A percentile compares a stretch with the other conserved stretches of the same genome.
Conservation (phyloP, 139 green algal genomes). For the Tetratostichococcus sp. region DNA sequence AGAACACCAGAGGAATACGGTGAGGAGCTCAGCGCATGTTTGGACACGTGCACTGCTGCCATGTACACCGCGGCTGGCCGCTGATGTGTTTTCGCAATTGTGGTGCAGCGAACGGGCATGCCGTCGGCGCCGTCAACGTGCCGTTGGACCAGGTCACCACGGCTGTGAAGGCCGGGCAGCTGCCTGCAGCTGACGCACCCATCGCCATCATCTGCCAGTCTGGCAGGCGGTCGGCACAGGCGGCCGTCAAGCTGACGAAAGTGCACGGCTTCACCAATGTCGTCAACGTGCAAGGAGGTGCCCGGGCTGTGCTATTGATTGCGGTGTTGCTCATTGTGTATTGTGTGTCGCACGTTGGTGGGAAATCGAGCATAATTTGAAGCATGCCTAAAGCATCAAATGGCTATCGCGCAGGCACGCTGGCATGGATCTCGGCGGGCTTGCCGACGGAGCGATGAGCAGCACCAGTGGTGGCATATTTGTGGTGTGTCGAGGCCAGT, state of each 20-base stretch:
- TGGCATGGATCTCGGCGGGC: not conserved
- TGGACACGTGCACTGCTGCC: not conserved
- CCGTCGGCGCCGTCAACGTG: not conserved
- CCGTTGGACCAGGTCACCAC: not conserved
- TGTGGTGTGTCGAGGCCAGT: too few relatives aligned
- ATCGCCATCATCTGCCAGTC: not conserved
- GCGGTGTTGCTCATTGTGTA: not conserved
- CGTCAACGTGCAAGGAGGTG: not conserved
- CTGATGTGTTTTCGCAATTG: not conserved
- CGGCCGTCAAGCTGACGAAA: not conserved
- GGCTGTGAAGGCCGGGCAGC: not conserved
- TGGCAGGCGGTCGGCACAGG: not conserved
- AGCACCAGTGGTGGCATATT: too few relatives aligned
- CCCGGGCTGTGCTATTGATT: too few relatives aligned
- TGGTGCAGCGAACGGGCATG: not conserved
- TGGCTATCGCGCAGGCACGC: not conserved
- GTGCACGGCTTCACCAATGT: not conserved
- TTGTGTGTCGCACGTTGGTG: not conserved
- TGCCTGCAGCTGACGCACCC: not conserved
- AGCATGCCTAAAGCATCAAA: not conserved
- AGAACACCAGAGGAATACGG: not conserved
- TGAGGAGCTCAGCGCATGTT: not conserved
- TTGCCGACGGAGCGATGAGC: not conserved
- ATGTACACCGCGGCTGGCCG: not conserved
- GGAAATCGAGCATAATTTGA: not conserved